Conservation (phyloP, 768 basidiomycete genomes). For the Mycena epipterygia region DNA sequence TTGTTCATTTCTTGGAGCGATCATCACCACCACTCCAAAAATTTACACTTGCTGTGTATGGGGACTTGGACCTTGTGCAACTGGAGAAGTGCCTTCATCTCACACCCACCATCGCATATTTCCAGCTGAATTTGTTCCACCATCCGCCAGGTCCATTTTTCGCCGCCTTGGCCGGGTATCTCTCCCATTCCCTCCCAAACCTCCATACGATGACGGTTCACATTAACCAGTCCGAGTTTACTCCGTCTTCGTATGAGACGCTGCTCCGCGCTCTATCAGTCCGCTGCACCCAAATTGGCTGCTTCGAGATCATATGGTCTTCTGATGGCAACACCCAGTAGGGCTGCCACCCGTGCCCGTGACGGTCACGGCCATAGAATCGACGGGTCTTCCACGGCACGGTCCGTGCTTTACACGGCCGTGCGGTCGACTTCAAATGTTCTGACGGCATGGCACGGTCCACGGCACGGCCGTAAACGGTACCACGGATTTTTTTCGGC, state of each 20-base stretch:
- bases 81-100: background rate
- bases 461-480: too few species aligned
- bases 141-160: background rate
- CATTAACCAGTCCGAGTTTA: background rate
- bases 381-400: too few species aligned
- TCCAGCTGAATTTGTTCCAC: background rate
- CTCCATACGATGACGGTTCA: background rate
- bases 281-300: background rate
- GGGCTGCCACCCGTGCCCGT: too few species aligned
- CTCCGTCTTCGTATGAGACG: background rate
- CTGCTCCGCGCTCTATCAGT: background rate
- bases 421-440: too few species aligned
- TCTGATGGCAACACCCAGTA: too few species aligned
- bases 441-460: too few species aligned
- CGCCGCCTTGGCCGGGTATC: background rate
- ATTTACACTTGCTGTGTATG: background rate
- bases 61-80: background rate
- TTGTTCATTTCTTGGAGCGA: background rate
- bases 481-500: too few species aligned
- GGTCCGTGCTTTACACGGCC: too few species aligned
- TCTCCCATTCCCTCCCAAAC: background rate
- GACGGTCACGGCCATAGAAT: too few species aligned
- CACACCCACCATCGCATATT: background rate
- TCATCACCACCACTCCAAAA: conserved; percentile 5
- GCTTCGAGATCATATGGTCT: background rate